Base-by-base conservation (phyloP, 768 basidiomycete species). In the Lactarius quietus region DNA sequence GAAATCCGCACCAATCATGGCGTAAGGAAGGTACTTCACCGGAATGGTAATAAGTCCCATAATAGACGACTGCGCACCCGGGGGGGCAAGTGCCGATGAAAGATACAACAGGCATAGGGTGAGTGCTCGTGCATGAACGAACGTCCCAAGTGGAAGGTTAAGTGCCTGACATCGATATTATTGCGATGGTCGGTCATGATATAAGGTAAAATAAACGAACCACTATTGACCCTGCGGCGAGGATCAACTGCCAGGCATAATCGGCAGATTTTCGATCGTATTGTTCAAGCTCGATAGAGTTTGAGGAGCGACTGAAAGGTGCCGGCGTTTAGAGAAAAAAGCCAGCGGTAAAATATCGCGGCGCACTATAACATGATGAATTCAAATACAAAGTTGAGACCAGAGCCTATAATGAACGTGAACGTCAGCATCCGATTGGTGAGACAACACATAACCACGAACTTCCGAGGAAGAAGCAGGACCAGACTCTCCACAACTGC, bases 11-110 rank as follows among this genome's bases (percentile, higher is more conserved):
- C 72, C 84, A 59, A 95, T 82, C 72, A 95, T 80, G 43, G 84
- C 79, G 72, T 87, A 93, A 1, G 93, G 90, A 64, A 87, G 83
- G 75, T 88, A 94, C 67, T 77, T 76, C 64, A 90, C 74, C 1
- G 91, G 92, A 66, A 95, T 72, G 20, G 84, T 85, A 70, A 96
- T 63, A 62, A 96, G 81, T 6, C 93, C 93, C 79, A 92, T 86
- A 64, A 95, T 73, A 9, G 88, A 90, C 17, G 90, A 87, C 70
- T 84, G 85, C 10, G 85, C 71, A 29, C 87, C 86, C 7, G 84
- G 81, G 28, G 87, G 85, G 4, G 89, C 83, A 53, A 92, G 84
- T 3, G 81, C 72, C 36, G 88, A 86, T 66, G 82, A 82, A 63
- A 94, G 77, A 74, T 93, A 93, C 36, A 83, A 81, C 69, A 94